These are phyloP conservation scores for Escovopsis sp. DNA, from an alignment of 2,329 filamentous ascomycete species.

Conservation along the genomic window DNA sequence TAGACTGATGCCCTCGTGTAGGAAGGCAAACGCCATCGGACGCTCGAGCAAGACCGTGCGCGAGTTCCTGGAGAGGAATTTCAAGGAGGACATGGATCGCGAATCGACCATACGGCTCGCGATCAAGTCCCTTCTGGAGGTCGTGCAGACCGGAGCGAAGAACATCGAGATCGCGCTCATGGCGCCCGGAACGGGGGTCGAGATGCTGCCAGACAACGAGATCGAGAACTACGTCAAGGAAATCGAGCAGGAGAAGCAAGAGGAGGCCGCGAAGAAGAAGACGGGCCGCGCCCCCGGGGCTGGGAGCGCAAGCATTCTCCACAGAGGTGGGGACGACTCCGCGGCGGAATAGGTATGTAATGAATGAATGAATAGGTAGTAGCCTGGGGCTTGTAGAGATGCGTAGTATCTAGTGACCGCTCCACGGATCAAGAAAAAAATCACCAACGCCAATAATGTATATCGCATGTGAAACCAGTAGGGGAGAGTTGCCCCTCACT, in stretches of 20 bases:
- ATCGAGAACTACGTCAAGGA: conserved; percentile 97
- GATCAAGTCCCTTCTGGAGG: conserved; percentile 94
- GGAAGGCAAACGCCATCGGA: conserved; percentile 98
- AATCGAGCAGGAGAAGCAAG: conserved; percentile 98
- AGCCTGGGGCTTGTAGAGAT: conserved; percentile 10
- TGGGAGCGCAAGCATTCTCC: conserved; percentile 59
- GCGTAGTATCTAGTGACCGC: conserved; percentile 11
- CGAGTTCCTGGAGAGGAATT: conserved; percentile 96
- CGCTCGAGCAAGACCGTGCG: conserved; percentile 97
- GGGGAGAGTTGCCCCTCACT: too few relatives aligned
- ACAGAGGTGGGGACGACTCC: conserved; percentile 37
- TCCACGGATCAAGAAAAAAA: conserved; percentile 8
- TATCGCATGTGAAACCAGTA: conserved; percentile 11
- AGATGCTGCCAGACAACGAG: conserved; percentile 89
- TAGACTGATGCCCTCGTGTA: conserved; percentile 21
- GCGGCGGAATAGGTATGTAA: conserved; percentile 19
- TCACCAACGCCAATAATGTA: conserved; percentile 11
- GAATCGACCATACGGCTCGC: conserved; percentile 93
- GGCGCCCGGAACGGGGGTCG: conserved; percentile 79
- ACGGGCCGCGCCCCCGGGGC: conserved; percentile 58
- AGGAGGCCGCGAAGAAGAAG: conserved; percentile 97
- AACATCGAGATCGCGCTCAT: conserved; percentile 99
- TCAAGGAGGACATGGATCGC: conserved; percentile 94
- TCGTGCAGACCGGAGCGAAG: conserved; percentile 97
- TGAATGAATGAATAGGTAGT: conserved; percentile 15